A percentile compares a stretch with the other conserved stretches of the same genome.
These are phyloP conservation scores for Euphrasia confusa DNA, from an alignment of 257 asterid genomes.

Conservation along the genomic window DNA sequence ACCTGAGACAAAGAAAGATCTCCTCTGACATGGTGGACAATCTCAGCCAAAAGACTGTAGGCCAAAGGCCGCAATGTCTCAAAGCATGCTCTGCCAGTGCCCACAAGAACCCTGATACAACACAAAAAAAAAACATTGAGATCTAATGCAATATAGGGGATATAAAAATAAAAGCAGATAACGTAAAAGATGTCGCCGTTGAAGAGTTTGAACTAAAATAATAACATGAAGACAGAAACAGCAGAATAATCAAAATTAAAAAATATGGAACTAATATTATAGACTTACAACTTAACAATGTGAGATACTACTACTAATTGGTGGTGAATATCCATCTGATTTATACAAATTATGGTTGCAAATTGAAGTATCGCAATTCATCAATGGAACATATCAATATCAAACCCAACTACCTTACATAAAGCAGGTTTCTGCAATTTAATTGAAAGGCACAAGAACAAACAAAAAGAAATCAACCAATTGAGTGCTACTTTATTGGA, in stretches of 20 bases:
- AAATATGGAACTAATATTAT: background rate
- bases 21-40: slow-evolving; percentile 95
- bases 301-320: slow-evolving; percentile 17
- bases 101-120: slow-evolving; percentile 89
- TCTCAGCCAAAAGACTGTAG: slow-evolving; percentile 97
- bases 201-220: slow-evolving; percentile 4
- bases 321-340: slow-evolving; percentile 15
- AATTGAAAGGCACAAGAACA: slow-evolving; percentile 9
- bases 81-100: slow-evolving; percentile 96
- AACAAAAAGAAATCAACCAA: slow-evolving; percentile 2
- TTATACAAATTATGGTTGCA: background rate
- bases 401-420: slow-evolving; percentile 8
- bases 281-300: slow-evolving; percentile 17
- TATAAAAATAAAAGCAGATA: slow-evolving; percentile 18
- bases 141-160: slow-evolving; percentile 21
- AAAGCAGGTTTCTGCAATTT: slow-evolving; percentile 13
- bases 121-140: slow-evolving; percentile 21
- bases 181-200: background rate
- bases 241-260: slow-evolving; percentile 4
- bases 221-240: slow-evolving; percentile 19
- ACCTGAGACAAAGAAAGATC: slow-evolving; percentile 97
- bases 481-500: background rate
- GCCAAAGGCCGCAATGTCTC: slow-evolving; percentile 98
- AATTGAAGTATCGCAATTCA: slow-evolving; percentile 7
- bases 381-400: slow-evolving; percentile 3